Base-by-base conservation (phyloP, 805 yeast genomes). In the Ogataea nakhonphanomensis region DNA sequence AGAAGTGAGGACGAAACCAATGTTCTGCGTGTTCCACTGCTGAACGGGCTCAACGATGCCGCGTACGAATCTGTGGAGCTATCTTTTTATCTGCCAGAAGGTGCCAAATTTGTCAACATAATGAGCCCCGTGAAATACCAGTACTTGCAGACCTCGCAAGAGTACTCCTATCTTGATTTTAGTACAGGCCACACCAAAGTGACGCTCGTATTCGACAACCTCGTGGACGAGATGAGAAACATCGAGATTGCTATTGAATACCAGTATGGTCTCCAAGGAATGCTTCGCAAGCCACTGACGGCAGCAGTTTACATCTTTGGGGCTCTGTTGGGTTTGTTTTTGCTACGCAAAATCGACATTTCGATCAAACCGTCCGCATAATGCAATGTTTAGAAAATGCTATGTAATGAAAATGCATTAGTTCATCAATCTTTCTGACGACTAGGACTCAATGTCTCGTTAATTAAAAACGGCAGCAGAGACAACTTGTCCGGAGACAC, bases 1-100 rank as follows among this genome's bases (percentile, higher is more conserved):
- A 78, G 65, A 51, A 54, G 60, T 14, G 66, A 67, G 8, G 65
- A 64, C 12, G 79, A 76, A 43, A 62, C 68, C 10, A 86, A 77
- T 57, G 57, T 84, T 9, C 65, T 84, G 24, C 73, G 69, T 37
- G 76, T 90, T 23, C 95, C 96, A 11, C 54, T 89, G 15, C 53
- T 93, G 26, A 79, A 78, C 55, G 87, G 93, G 12, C 81, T 91
- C 25, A 61, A 59, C 14, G 89, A 84, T 53, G 71, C 79, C n/a
- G 64, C 78, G 33, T 90, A 88, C 61, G 84, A 52, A 43, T 61
- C 72, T 27, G 81, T 81, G 7, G 65, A 68, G 28, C 60, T 86
- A 34, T 73, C 75, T 27, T 65, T 91, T 48, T 81, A 78, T 54
- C 74, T 93, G 49, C 99, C 99, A 9, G 97, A 93, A 64, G 91